A percentile compares a stretch with the other conserved stretches of the same genome.
These are phyloP conservation scores for Pachyrhizus erosus DNA, from an alignment of 306 rosid genomes.

Conservation along the genomic window DNA sequence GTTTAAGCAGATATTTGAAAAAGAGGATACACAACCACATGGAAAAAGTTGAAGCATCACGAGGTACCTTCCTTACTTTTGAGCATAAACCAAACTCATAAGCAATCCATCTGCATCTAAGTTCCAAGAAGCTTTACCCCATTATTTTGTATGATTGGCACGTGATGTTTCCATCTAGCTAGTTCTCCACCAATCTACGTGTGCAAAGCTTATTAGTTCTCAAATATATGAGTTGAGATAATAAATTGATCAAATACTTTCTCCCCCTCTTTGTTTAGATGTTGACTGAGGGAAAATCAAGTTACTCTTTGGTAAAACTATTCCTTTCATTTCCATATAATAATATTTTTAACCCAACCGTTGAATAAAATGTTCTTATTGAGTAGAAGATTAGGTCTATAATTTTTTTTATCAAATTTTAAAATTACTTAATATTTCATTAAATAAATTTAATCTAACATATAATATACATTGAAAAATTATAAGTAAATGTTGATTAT, in stretches of 20 bases:
- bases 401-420: not conserved
- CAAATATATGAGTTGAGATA: not conserved
- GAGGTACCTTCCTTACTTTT: slow-evolving; percentile 52
- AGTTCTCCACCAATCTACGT: slow-evolving; percentile 31
- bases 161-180: slow-evolving; percentile 44
- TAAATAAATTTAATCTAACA: not conserved
- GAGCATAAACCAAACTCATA: slow-evolving; percentile 49
- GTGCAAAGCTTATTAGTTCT: slow-evolving; percentile 11
- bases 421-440: not conserved
- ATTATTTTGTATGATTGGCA: slow-evolving; percentile 38
- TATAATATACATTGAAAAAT: not conserved
- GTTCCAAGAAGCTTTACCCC: slow-evolving; percentile 52
- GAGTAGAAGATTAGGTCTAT: not conserved
- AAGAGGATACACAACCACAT: slow-evolving; percentile 60
- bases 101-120: slow-evolving; percentile 52
- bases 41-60: slow-evolving; percentile 68
- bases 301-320: not conserved
- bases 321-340: not conserved
- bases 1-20: slow-evolving; percentile 36
- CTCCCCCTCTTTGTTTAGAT: not conserved
- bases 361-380: not conserved
- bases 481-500: not conserved
- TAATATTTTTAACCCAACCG: not conserved
- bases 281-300: not conserved
- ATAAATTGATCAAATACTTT: not conserved